Percentiles rank a stretch among this genome's conserved stretches.
These are phyloP conservation scores for Acer yangbiense DNA, from an alignment of 345 rosid species.

Conservation along the genomic window DNA sequence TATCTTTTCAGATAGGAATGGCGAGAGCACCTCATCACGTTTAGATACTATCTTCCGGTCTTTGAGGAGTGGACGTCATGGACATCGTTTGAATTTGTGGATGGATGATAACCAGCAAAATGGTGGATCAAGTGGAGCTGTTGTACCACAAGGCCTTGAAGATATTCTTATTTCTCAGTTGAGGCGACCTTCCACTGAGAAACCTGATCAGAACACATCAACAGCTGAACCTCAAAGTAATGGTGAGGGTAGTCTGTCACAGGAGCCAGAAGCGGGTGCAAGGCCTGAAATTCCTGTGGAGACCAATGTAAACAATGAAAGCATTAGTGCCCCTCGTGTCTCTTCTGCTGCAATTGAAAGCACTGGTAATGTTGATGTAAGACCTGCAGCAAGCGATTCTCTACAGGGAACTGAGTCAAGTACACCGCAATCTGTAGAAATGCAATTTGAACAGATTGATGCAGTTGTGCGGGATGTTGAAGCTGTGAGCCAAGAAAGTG, in stretches of 20 bases:
- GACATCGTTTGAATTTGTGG: slow-evolving; percentile 90
- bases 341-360: slow-evolving; percentile 43
- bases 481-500: slow-evolving; percentile 96
- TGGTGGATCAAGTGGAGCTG: slow-evolving; percentile 74
- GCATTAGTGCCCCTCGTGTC: slow-evolving; percentile 42
- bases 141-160: slow-evolving; percentile 85
- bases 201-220: slow-evolving; percentile 54
- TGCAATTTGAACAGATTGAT: slow-evolving; percentile 94
- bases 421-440: slow-evolving; percentile 69
- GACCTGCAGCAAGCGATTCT: slow-evolving; percentile 48
- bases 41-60: slow-evolving; percentile 88
- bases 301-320: slow-evolving; percentile 48
- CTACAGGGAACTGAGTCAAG: slow-evolving; percentile 40
- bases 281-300: slow-evolving; percentile 52
- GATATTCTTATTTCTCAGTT: slow-evolving; percentile 88
- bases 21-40: slow-evolving; percentile 49
- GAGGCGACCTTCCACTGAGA: slow-evolving; percentile 68
- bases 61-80: slow-evolving; percentile 82
- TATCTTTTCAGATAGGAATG: slow-evolving; percentile 54
- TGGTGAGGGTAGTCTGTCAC: slow-evolving; percentile 41
- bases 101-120: slow-evolving; percentile 78
- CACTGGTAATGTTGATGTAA: slow-evolving; percentile 48
- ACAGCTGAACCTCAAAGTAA: slow-evolving; percentile 50
- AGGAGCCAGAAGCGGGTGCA: slow-evolving; percentile 46
- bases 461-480: slow-evolving; percentile 79